These are phyloP conservation scores for Fusarium mundagurra DNA, from an alignment of 2,329 filamentous ascomycete genomes.

Conservation along the genomic window DNA sequence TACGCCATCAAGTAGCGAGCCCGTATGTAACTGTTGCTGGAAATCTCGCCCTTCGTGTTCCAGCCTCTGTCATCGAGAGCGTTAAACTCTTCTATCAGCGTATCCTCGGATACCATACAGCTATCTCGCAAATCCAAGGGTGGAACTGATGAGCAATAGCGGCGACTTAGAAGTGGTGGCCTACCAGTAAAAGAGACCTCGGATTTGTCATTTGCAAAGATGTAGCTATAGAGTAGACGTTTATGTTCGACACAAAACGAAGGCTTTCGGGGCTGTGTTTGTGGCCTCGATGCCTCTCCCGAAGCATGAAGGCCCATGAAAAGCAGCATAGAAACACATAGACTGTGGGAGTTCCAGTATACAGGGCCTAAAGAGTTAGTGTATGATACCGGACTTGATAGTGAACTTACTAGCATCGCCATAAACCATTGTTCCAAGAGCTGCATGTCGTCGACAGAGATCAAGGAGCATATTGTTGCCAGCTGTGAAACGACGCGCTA, in stretches of 20 bases:
- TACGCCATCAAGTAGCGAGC: conserved; percentile 58
- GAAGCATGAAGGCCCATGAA: conserved; percentile 50
- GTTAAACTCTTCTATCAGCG: conserved; percentile 24
- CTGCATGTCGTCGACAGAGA: conserved; percentile 47
- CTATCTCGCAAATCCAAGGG: conserved; percentile 65
- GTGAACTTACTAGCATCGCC: conserved; percentile 53
- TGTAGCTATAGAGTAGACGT: conserved; percentile 47
- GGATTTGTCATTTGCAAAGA: conserved; percentile 60
- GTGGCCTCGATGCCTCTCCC: conserved; percentile 7
- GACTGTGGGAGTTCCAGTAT: conserved; percentile 51
- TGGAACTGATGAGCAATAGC: conserved; percentile 62
- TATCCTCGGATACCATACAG: conserved; percentile 56
- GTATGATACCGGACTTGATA: not conserved
- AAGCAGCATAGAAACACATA: conserved; percentile 49
- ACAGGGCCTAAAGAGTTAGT: conserved; percentile 43
- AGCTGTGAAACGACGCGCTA: conserved; percentile 41
- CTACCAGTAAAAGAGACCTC: conserved; percentile 62
- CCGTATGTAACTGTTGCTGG: conserved; percentile 57
- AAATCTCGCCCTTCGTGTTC: conserved; percentile 58
- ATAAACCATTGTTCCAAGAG: conserved; percentile 50
- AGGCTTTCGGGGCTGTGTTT: conserved; percentile 14
- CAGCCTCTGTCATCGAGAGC: conserved; percentile 61
- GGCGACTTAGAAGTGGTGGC: conserved; percentile 62
- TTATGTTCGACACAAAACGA: conserved; percentile 49
- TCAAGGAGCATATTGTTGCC: conserved; percentile 53